Conservation (phyloP, 1,284 basidiomycete species). For the Malassezia restricta region DNA sequence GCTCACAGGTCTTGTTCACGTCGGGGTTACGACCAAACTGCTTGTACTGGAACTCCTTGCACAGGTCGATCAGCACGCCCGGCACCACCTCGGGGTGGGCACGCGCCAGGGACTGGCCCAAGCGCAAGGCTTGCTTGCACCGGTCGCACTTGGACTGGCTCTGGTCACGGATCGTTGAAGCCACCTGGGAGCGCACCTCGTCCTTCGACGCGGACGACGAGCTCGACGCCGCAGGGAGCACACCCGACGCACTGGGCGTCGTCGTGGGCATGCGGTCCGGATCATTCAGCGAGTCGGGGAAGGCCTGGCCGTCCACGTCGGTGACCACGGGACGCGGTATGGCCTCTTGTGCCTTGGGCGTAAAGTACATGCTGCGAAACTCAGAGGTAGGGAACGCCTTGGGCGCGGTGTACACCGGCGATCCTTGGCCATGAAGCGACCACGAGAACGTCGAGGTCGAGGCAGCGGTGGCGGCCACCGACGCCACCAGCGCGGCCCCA, state of each 20-base stretch:
- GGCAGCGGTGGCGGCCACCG: not conserved
- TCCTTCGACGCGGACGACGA: not conserved
- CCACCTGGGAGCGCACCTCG: conserved; percentile 24
- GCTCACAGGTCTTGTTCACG: conserved; percentile 41
- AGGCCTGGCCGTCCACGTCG: conserved; percentile 24
- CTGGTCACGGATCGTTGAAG: conserved; percentile 26
- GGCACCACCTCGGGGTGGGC: conserved; percentile 57
- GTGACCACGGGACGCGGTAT: conserved; percentile 27
- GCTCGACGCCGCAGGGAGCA: not conserved
- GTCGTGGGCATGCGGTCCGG: conserved; percentile 53
- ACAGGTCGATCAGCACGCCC: conserved; percentile 54
- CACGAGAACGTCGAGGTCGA: not conserved
- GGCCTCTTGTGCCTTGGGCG: conserved; percentile 19
- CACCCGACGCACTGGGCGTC: not conserved
- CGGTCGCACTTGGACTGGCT: conserved; percentile 52
- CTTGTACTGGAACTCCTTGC: conserved; percentile 55
- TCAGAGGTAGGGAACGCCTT: conserved; percentile 38
- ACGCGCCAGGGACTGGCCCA: conserved; percentile 58
- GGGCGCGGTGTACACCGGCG: conserved; percentile 28
- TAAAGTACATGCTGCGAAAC: conserved; percentile 26
- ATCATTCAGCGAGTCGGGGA: conserved; percentile 53
- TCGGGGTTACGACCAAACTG: conserved; percentile 49
- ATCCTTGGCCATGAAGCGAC: not conserved
- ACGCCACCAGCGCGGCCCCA: too few species aligned
- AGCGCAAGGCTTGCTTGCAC: conserved; percentile 56